Conservation (phyloP, 208 protist genomes). For the Trypanosomatidae sp. region DNA sequence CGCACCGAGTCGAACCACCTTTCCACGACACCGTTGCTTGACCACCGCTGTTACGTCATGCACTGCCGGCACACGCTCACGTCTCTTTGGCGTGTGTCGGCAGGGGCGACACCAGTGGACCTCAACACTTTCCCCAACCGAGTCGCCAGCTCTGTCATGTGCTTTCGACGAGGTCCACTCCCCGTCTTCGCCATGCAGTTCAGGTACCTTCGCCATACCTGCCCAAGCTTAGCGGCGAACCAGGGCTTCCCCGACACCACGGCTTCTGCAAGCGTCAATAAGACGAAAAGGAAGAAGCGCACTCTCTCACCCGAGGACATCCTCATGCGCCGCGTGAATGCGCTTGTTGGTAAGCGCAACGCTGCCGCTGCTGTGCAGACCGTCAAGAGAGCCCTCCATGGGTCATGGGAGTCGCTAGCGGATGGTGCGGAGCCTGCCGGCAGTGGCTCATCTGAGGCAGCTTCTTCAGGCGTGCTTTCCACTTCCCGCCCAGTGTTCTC, state of each 20-base stretch:
- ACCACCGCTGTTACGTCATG: neutral
- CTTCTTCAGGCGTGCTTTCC: neutral
- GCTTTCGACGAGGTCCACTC: neutral
- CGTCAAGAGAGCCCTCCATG: slow-evolving; percentile 11
- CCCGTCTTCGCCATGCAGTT: neutral
- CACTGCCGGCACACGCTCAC: neutral
- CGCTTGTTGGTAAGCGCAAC: slow-evolving; percentile 23
- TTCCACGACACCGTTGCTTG: neutral
- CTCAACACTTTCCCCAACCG: neutral
- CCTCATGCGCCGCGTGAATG: slow-evolving; percentile 26
- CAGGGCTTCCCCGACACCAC: neutral
- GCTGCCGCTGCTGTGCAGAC: slow-evolving; percentile 22
- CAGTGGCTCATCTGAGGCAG: neutral
- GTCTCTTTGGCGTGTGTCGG: neutral
- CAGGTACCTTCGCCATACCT: neutral
- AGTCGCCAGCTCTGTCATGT: neutral
- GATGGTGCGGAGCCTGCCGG: neutral
- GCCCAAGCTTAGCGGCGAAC: neutral
- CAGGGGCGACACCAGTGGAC: neutral
- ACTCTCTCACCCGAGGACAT: slow-evolving; percentile 14
- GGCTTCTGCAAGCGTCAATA: neutral
- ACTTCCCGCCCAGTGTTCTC: slow-evolving; percentile 15
- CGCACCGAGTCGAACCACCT: neutral
- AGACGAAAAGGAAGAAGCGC: neutral
- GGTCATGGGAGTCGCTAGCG: neutral